Evolutionary conservation across 164 flowering plant species (phyloP).

Genomic region (Santalum album): DNA sequence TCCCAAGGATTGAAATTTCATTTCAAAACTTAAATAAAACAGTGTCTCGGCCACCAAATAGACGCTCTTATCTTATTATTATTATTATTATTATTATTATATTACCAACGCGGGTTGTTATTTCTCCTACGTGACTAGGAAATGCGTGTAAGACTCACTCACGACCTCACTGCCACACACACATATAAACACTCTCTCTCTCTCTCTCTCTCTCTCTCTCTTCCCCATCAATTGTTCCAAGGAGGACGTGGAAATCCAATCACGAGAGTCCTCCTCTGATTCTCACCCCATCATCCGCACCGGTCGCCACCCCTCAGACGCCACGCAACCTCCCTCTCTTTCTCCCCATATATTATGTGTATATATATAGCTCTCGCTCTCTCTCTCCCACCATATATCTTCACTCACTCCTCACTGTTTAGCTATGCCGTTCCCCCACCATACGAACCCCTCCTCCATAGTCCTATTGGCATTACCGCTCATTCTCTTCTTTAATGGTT

Average conservation of each 20-base stretch:
- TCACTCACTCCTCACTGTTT: neutral
- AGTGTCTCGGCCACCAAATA: too few relatives aligned
- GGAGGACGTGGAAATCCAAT: slow-evolving; percentile 28
- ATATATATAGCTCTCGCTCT: slow-evolving; percentile 9
- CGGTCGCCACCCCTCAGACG: slow-evolving; percentile 2
- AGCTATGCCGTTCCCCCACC: neutral
- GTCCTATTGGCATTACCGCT: slow-evolving; percentile 5
- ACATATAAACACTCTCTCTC: neutral
- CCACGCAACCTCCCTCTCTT: slow-evolving; percentile 8
- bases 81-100: too few relatives aligned
- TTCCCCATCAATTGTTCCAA: slow-evolving; percentile 1
- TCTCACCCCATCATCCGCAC: too few relatives aligned
- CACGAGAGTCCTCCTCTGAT: slow-evolving; percentile 4
- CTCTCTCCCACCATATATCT: neutral
- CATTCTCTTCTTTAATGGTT: neutral
- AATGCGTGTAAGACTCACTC: neutral
- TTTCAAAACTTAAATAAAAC: too few relatives aligned
- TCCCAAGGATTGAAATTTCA: too few relatives aligned
- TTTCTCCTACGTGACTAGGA: neutral
- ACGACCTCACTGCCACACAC: too few relatives aligned
- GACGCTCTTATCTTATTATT: too few relatives aligned
- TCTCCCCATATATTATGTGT: neutral
- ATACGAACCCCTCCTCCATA: neutral
- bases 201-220: neutral
- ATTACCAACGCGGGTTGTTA: too few relatives aligned